These are phyloP conservation scores for Amanita pseudoporphyria DNA, from an alignment of 768 basidiomycete genomes.

Conservation along the genomic window DNA sequence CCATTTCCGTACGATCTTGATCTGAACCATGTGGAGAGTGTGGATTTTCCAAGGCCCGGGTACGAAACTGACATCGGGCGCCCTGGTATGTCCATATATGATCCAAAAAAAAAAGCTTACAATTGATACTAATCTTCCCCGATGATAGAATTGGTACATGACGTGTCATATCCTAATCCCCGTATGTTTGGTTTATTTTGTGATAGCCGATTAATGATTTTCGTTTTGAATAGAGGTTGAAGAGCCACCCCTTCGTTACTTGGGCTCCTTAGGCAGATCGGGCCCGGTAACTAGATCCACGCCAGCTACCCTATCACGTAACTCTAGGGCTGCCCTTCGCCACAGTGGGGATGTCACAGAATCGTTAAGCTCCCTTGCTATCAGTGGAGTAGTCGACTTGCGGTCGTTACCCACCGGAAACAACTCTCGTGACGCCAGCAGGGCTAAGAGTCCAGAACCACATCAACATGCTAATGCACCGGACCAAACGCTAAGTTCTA, in stretches of 20 bases:
- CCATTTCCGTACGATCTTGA: background rate
- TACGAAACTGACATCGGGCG: background rate
- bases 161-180: background rate
- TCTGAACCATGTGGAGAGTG: background rate
- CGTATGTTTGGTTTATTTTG: background rate
- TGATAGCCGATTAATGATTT: background rate
- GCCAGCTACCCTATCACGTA: background rate
- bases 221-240: background rate
- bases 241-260: background rate
- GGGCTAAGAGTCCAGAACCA: background rate
- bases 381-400: slow-evolving; percentile 17
- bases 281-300: background rate
- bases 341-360: slow-evolving; percentile 26
- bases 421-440: slow-evolving; percentile 5
- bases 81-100: background rate
- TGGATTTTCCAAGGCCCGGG: background rate
- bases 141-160: background rate
- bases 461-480: background rate
- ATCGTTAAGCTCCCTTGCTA: slow-evolving; percentile 32
- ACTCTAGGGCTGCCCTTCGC: slow-evolving; percentile 11
- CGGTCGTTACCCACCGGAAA: background rate
- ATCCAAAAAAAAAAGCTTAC: too few species aligned
- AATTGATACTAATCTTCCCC: background rate
- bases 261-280: background rate
- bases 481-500: slow-evolving; percentile 3